Evolutionary conservation across 208 protist genomes (phyloP).

Genomic region (Leishmania mexicana): DNA sequence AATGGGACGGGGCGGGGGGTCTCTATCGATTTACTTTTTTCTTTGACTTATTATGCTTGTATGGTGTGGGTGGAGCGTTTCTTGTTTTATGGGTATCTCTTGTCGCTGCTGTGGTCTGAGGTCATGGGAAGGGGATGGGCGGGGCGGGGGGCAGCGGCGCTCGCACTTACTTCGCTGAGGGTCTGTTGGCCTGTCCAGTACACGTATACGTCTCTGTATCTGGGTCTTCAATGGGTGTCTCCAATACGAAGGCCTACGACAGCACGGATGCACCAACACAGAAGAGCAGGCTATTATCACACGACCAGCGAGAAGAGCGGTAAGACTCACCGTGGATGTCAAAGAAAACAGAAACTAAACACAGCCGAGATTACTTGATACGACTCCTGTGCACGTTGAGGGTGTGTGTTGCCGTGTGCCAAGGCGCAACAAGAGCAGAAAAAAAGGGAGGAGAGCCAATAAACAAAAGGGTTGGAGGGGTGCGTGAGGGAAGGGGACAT

Average conservation of each 20-base stretch:
- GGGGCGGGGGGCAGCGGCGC: background rate
- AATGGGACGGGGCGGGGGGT: background rate
- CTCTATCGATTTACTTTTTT: slow-evolving; percentile 2
- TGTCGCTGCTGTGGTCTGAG: background rate
- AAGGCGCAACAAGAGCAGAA: background rate
- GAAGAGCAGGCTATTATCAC: background rate
- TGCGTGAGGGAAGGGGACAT: too few species aligned
- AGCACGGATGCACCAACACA: background rate
- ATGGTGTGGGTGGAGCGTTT: slow-evolving; percentile 3
- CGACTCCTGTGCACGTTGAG: background rate
- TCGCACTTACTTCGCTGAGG: background rate
- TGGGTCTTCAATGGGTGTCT: background rate
- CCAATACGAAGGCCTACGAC: background rate
- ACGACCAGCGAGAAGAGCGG: background rate
- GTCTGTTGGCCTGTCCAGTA: background rate
- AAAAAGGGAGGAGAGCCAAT: background rate
- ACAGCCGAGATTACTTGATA: slow-evolving; percentile 1
- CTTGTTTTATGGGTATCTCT: slow-evolving; percentile 2
- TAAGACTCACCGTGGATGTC: slow-evolving; percentile 5
- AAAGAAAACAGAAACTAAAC: background rate
- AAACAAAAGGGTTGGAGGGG: background rate
- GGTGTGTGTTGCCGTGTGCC: background rate
- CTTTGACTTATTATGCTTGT: background rate
- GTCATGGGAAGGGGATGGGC: background rate
- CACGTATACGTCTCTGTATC: background rate